Evolutionary conservation across 106 monocot genomes (phyloP).

Genomic region (Platanthera zijinensis): DNA sequence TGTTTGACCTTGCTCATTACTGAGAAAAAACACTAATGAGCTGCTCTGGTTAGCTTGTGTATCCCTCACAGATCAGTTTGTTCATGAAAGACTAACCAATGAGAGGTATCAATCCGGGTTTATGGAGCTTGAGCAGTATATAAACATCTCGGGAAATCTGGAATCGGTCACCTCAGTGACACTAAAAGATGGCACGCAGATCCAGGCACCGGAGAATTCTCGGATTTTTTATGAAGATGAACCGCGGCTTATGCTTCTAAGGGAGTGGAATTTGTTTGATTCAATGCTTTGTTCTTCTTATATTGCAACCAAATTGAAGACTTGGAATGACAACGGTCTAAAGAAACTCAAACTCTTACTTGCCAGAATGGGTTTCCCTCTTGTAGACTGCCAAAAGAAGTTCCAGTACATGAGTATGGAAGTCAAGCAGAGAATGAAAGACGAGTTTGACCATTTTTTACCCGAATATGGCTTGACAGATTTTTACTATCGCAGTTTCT

Average conservation of each 20-base stretch:
- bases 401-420: slow-evolving; percentile 98
- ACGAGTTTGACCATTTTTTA: slow-evolving; percentile 69
- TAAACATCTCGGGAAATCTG: slow-evolving; percentile 69
- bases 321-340: slow-evolving; percentile 93
- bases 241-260: slow-evolving; percentile 78
- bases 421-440: slow-evolving; percentile 76
- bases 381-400: slow-evolving; percentile 88
- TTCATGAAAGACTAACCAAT: slow-evolving; percentile 82
- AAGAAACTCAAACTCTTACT: slow-evolving; percentile 89
- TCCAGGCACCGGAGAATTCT: slow-evolving; percentile 76
- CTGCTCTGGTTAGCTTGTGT: slow-evolving; percentile 89
- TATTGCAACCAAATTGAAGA: slow-evolving; percentile 85
- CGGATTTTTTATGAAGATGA: slow-evolving; percentile 86
- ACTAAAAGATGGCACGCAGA: slow-evolving; percentile 82
- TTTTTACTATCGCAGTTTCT: slow-evolving; percentile 79
- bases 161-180: slow-evolving; percentile 52
- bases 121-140: slow-evolving; percentile 87
- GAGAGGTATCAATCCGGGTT: slow-evolving; percentile 74
- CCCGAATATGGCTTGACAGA: slow-evolving; percentile 87
- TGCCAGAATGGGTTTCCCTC: slow-evolving; percentile 87
- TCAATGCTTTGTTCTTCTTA: slow-evolving; percentile 97
- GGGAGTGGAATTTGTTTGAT: slow-evolving; percentile 91
- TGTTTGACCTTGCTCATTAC: slow-evolving; percentile 75
- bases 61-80: slow-evolving; percentile 85
- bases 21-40: slow-evolving; percentile 82